Evolutionary conservation across 1,139 yeast genomes (phyloP).

Genomic region (Diutina scorzettiae): DNA sequence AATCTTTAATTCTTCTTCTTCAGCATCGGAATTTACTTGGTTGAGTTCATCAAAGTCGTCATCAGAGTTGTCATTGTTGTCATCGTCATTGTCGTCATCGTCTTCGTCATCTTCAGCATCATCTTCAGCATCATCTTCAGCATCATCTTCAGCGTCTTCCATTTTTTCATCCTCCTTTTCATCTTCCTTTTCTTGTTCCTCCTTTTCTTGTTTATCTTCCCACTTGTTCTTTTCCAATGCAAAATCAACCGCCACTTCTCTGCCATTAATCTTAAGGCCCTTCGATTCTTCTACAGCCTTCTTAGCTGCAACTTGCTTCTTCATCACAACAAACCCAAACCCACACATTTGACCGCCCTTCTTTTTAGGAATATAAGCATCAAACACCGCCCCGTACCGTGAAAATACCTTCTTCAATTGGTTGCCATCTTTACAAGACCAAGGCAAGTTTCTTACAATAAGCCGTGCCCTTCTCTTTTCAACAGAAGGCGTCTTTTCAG

Average conservation of each 20-base stretch:
- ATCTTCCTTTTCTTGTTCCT: slow-evolving; percentile 14
- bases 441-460: slow-evolving; percentile 85
- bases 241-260: slow-evolving; percentile 90
- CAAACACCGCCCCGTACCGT: slow-evolving; percentile 77
- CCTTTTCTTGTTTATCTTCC: slow-evolving; percentile 36
- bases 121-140: slow-evolving; percentile 16
- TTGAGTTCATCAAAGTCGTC: slow-evolving; percentile 12
- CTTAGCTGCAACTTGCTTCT: slow-evolving; percentile 65
- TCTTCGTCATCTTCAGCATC: slow-evolving; percentile 19
- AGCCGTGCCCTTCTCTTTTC: slow-evolving; percentile 72
- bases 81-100: slow-evolving; percentile 19
- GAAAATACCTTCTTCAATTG: slow-evolving; percentile 58
- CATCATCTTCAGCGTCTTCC: slow-evolving; percentile 16
- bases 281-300: slow-evolving; percentile 63
- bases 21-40: slow-evolving; percentile 15
- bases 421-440: slow-evolving; percentile 81
- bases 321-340: slow-evolving; percentile 91
- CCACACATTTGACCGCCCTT: slow-evolving; percentile 87
- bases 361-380: slow-evolving; percentile 82
- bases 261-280: slow-evolving; percentile 75
- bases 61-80: not conserved
- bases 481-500: slow-evolving; percentile 22
- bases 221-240: slow-evolving; percentile 84
- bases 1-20: slow-evolving; percentile 14
- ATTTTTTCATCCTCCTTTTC: slow-evolving; percentile 16